Base-by-base conservation (phyloP, 2,329 filamentous ascomycete species). In the Biscogniauxia mediterranea region DNA sequence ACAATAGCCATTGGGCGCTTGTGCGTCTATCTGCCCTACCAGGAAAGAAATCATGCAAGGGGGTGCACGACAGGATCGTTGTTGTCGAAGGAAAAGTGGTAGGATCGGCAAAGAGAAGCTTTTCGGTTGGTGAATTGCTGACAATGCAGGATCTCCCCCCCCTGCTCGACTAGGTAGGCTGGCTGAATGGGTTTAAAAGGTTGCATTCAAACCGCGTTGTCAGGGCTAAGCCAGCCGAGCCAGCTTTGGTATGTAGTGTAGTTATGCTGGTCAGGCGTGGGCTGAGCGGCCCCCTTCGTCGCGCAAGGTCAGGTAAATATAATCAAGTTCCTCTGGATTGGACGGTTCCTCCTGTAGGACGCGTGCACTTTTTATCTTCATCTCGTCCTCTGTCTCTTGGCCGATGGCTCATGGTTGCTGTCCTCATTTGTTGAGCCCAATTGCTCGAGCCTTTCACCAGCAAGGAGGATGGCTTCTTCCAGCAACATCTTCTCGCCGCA, bases 401-500 rank as follows among this genome's bases (percentile, higher is more conserved):
- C 69, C 7, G 69, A 64, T 9, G 68, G 73, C 52, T 71, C 69
- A 11, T 54, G 32, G 5, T 66, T 66, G 3, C 66, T 64, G 20
- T 55, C 58, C 6, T 61, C 59, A 23, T 51, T 60, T 23, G 56
- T n/a, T 38, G 56, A 59, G 17, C 59, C 54, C 17, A 70, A 32
- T 21, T 64, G 61, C 17, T 63, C 64, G 17, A 73, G 54, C 58
- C 69, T 72, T 42, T 68, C 71, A 65, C 73, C 75, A 54, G 75
- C 64, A 15, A 75, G 67, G 11, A 63, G 66, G 61, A 83, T 79
- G 1, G 86, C 79, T 69, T 86, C 81, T 59, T 80, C 75, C 23
- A 93, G 71, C 5, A 93, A 78, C 66, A 82, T 81, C 73, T 92
- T 92, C 75, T 94, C 91, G 15, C 90, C 91, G 2, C 88, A 75